A percentile compares a stretch with the other conserved stretches of the same genome.
phyloP scores from a whole-genome alignment of 768 basidiomycete genomes.

The Daedaleopsis sinensis region DNA sequence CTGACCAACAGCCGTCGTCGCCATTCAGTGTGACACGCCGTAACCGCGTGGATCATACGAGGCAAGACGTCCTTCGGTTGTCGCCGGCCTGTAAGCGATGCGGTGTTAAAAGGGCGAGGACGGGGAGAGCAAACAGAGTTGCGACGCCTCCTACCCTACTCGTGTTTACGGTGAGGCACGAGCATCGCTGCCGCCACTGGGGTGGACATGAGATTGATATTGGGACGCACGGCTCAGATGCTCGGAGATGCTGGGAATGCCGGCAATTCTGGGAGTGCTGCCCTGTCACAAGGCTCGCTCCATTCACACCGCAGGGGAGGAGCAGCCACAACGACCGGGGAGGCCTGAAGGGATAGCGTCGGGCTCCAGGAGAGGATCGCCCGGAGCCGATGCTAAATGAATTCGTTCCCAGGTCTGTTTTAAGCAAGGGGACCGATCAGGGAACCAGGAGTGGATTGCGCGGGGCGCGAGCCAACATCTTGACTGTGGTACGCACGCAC shows the following conservation, averaged over 20 bases:
- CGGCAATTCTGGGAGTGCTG: constrained; percentile 10
- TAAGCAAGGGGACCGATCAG: neutral
- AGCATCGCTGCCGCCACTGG: neutral
- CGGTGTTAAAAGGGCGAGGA: constrained; percentile 10
- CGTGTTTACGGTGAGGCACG: constrained; percentile 31
- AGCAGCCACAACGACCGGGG: constrained; percentile 6
- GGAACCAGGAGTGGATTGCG: neutral
- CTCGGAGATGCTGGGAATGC: constrained; percentile 12
- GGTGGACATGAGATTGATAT: constrained; percentile 7
- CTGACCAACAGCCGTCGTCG: neutral
- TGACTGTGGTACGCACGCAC: neutral
- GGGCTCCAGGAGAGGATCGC: neutral
- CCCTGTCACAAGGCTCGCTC: constrained; percentile 14
- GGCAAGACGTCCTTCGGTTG: constrained; percentile 2
- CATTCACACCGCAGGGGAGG: constrained; percentile 13
- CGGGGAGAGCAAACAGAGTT: constrained; percentile 5
- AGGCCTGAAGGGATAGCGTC: neutral
- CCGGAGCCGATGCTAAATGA: constrained; percentile 16
- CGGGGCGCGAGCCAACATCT: neutral
- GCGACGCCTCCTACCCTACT: constrained; percentile 21
- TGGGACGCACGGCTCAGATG: constrained; percentile 1
- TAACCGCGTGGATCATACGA: constrained; percentile 17
- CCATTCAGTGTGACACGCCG: constrained; percentile 6
- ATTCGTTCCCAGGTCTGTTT: constrained; percentile 7
- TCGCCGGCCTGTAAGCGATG: neutral